Base-by-base conservation (phyloP, 2,329 filamentous ascomycete genomes). In the Penicillium sp. region DNA sequence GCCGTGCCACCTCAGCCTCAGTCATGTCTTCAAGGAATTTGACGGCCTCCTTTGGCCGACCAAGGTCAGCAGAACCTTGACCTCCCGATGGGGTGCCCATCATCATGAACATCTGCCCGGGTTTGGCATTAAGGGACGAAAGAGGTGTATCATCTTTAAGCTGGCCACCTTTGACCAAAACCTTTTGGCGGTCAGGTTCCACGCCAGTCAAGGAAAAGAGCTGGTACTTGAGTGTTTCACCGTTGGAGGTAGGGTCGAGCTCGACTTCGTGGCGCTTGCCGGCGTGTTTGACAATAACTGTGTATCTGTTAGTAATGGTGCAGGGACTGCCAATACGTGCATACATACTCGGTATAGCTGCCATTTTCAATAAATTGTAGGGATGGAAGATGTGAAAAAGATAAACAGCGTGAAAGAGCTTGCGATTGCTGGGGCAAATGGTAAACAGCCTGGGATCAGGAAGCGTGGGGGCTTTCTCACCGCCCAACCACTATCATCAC, bases 21-120 rank as follows among this genome's bases (percentile, higher is more conserved):
- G 88, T 94, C 91, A 98, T 96, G 68, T 98, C 93, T 71, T 98
- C 93, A 55, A 95, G 72, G 62, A 98, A 98, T 70, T 87, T 93
- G 64, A 90, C 78, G 59, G 80, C 78, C 64, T 94, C 85, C 65
- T 85, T 87, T 29, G 93, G 93, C 46, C 75, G 74, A 45, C 85
- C 82, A 52, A 84, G 75, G 28, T 87, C 75, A 19, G 71, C 77
- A 15, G 74, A 70, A 31, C 71, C 74, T 37, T 77, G 78, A 44
- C 79, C 82, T 13, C 80, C 82, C 19, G 85, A 83, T 4, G 91
- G 86, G 3, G 88, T 93, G 33, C 94, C 94, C 80, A 98, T 88
- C 86, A 98, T 94, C 83, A 95, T 95, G 68, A 98, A 87, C 21
- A 76, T 79, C 69, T 95, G 88, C 49, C 86, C 86, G 31, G 87